Base-by-base conservation (phyloP, 352 stramenopile genomes). In the Phytopythium vexans region DNA sequence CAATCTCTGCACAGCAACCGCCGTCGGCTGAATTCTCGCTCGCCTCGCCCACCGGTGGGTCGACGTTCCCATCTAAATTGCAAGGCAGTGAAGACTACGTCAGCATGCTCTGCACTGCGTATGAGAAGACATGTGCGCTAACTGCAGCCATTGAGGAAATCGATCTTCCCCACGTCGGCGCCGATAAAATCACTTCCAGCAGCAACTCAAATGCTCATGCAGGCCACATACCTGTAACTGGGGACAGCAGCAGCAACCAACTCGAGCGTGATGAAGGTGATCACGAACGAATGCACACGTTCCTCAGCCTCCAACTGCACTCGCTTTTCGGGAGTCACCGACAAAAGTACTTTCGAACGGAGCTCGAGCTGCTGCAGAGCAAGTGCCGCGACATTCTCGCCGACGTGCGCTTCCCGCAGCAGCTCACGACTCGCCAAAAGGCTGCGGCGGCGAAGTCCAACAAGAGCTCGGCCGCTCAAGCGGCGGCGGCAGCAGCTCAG, bases 301-400 rank as follows among this genome's bases (percentile, higher is more conserved):
- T 93, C 49, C 66, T 93, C 16, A 71, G 64, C 43, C 65, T 89
- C 1, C 83, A 93, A 56, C 67, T 93, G 15, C 83, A 93, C 51
- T 89, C 81, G 9, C 66, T 93, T 6, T 93, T 93, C 57, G 83
- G 74, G 0, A 83, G 65, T 37, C 83, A 93, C 56, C 80, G 73
- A 0, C 70, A 86, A 35, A 74, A 72, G 33, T 93, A 93, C 56
- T 56, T 89, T 14, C 50, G 66, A 27, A 83, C 74, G 10, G 83
- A 93, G 33, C 56, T 91, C 14, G 80, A 89, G 40, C 51, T 93
- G 14, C 49, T 86, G 6, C 70, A 88, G 47, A 40, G 52, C 3
- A 66, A 74, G 35, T 87, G 81, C 54, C 70, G 70, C 40, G 55
- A 68, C 1, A 69, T 81, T 16, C 52, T 83, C 9, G 41, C 52